Percentiles rank a stretch among this genome's conserved stretches.
phyloP scores from a whole-genome alignment of 495 filamentous ascomycete species.

The Annulohypoxylon nitens region DNA sequence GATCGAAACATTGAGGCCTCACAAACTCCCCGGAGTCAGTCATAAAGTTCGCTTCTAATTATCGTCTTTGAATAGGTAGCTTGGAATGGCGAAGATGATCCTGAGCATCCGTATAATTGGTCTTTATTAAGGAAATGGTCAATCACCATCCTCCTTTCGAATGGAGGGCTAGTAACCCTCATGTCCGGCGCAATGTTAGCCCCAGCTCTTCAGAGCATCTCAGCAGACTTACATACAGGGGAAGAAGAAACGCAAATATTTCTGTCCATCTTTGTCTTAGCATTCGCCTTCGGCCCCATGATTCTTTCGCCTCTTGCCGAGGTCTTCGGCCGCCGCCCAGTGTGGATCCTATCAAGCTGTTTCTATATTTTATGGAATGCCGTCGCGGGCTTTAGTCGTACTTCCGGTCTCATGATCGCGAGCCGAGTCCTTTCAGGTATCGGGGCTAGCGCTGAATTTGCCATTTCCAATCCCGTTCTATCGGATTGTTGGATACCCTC shows the following conservation, averaged over 20 bases:
- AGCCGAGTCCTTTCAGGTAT: constrained; percentile 66
- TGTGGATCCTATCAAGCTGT: constrained; percentile 62
- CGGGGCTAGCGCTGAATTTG: constrained; percentile 61
- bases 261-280: constrained; percentile 62
- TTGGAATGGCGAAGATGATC: constrained; percentile 54
- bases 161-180: constrained; percentile 72
- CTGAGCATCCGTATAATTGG: constrained; percentile 73
- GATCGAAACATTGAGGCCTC: neutral
- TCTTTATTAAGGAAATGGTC: constrained; percentile 70
- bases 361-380: constrained; percentile 63
- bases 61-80: constrained; percentile 18
- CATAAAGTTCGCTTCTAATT: neutral
- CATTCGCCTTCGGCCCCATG: constrained; percentile 71
- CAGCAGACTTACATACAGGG: constrained; percentile 67
- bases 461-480: constrained; percentile 66
- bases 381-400: constrained; percentile 60
- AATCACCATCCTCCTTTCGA: constrained; percentile 62
- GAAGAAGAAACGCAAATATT: constrained; percentile 46
- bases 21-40: neutral
- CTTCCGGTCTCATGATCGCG: constrained; percentile 61
- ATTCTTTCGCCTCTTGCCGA: constrained; percentile 72
- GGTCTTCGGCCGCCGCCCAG: constrained; percentile 65
- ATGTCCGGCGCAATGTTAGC: constrained; percentile 78
- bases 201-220: constrained; percentile 68
- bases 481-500: constrained; percentile 63